Evolutionary conservation across 2,329 filamentous ascomycete genomes (phyloP).

Genomic region (Neobulgaria alba): DNA sequence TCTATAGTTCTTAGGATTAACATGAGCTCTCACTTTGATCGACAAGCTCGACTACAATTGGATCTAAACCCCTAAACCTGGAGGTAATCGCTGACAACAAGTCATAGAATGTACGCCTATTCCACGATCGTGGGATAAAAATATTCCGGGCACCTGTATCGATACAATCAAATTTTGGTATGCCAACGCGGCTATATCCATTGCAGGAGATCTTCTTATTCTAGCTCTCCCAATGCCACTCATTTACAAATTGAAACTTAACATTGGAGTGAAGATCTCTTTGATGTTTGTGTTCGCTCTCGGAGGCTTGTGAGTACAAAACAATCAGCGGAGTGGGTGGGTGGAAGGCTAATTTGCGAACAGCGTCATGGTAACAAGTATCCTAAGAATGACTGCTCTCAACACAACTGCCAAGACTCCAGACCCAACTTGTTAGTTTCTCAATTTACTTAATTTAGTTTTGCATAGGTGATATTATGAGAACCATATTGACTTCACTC

Average conservation of each 20-base stretch:
- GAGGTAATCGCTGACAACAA: no score
- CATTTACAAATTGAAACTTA: conserved; percentile 26
- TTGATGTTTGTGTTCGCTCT: conserved; percentile 34
- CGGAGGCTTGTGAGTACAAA: conserved; percentile 29
- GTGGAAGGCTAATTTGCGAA: conserved; percentile 1
- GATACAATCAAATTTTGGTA: conserved; percentile 6
- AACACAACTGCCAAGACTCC: conserved; percentile 14
- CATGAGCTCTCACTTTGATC: no score
- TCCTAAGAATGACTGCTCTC: conserved; percentile 30
- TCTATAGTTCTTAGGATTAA: not conserved
- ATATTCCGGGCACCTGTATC: conserved; percentile 4
- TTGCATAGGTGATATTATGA: no score
- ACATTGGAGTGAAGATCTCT: conserved; percentile 36
- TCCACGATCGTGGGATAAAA: conserved; percentile 6
- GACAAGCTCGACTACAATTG: no score
- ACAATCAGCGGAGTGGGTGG: not conserved
- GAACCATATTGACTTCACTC: no score
- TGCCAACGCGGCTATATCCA: conserved; percentile 6
- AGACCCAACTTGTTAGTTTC: conserved; percentile 14
- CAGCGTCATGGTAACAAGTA: conserved; percentile 26
- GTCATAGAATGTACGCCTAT: conserved; percentile 6
- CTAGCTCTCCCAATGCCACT: conserved; percentile 16
- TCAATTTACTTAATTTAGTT: no score
- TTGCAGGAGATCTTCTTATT: conserved; percentile 4
- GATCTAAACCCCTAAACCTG: no score